A percentile compares a stretch with the other conserved stretches of the same genome.
Conservation (phyloP, 768 basidiomycete genomes). For the Termitomyces sp. region DNA sequence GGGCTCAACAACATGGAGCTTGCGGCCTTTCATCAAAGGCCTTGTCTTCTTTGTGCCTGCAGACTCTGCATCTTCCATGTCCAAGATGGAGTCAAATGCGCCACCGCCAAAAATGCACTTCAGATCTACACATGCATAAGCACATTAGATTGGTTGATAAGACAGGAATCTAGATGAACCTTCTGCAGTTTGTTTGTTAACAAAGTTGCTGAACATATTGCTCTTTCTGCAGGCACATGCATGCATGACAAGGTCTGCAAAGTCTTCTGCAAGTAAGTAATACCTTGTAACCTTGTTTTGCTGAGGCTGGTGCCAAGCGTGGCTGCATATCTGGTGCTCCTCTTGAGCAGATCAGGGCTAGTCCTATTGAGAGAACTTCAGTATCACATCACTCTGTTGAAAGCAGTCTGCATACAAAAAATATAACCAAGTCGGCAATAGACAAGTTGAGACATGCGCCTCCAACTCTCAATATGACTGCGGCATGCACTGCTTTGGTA, state of each 20-base stretch:
- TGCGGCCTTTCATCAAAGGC: neutral
- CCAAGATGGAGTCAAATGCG: neutral
- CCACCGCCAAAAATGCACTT: neutral
- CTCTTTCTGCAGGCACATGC: neutral
- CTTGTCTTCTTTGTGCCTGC: neutral
- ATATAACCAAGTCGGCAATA: conserved; percentile 15
- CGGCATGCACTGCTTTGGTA: conserved; percentile 1
- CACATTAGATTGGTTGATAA: neutral
- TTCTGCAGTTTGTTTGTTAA: neutral
- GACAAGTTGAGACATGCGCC: conserved; percentile 19
- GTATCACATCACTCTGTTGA: too few relatives aligned
- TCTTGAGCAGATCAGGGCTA: conserved; percentile 17
- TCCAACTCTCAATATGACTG: conserved; percentile 21
- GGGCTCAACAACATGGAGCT: too few relatives aligned
- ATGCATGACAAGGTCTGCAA: neutral
- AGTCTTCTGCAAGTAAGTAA: neutral
- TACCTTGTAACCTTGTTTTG: neutral
- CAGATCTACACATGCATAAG: neutral
- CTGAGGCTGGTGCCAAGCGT: conserved; percentile 13
- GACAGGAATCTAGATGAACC: neutral
- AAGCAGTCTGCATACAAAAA: conserved; percentile 21
- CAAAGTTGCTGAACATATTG: neutral
- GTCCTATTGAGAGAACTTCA: too few relatives aligned
- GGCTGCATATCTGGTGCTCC: conserved; percentile 10
- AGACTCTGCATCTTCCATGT: neutral